A percentile compares a stretch with the other conserved stretches of the same genome.
These are phyloP conservation scores for Seminavis robusta DNA, from an alignment of 108 stramenopile genomes.

Conservation along the genomic window DNA sequence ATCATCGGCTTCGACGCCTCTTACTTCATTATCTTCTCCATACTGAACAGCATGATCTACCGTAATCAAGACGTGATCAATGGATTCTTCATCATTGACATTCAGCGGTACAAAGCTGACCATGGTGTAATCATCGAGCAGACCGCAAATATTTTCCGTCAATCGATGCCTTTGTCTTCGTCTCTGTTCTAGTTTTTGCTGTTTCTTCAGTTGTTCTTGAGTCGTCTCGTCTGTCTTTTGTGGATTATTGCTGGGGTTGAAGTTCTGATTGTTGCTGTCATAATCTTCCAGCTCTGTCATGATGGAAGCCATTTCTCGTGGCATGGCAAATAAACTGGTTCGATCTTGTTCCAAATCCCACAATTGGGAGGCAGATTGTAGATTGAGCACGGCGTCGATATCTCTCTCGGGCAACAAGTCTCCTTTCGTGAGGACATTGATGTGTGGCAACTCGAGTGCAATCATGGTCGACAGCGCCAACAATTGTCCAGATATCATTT, in stretches of 20 bases:
- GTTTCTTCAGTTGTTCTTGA: slow-evolving; percentile 1
- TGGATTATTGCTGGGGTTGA: background rate
- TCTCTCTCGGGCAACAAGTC: slow-evolving; percentile 84
- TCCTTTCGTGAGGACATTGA: slow-evolving; percentile 96
- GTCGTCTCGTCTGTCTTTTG: background rate
- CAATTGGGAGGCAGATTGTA: slow-evolving; percentile 72
- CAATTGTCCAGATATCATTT: slow-evolving; percentile 92
- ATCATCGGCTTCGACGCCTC: slow-evolving; percentile 56
- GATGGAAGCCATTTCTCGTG: background rate
- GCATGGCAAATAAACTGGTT: slow-evolving; percentile 5
- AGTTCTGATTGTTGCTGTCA: background rate
- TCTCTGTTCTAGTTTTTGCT: slow-evolving; percentile 18
- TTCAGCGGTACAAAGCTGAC: slow-evolving; percentile 93
- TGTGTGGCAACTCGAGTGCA: slow-evolving; percentile 91
- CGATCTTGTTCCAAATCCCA: slow-evolving; percentile 71
- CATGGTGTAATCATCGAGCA: slow-evolving; percentile 97
- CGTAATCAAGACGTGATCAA: slow-evolving; percentile 76
- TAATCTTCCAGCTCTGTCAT: background rate
- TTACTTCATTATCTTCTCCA: slow-evolving; percentile 92
- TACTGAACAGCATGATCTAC: slow-evolving; percentile 94
- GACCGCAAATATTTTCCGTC: slow-evolving; percentile 77
- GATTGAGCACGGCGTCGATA: slow-evolving; percentile 69
- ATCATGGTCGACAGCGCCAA: slow-evolving; percentile 95
- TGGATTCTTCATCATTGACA: slow-evolving; percentile 89
- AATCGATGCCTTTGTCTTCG: slow-evolving; percentile 62